Evolutionary conservation across 257 asterid species (phyloP), one percentile per base, ranked within the genome.

Genomic region (Nicotiana sylvestris): DNA sequence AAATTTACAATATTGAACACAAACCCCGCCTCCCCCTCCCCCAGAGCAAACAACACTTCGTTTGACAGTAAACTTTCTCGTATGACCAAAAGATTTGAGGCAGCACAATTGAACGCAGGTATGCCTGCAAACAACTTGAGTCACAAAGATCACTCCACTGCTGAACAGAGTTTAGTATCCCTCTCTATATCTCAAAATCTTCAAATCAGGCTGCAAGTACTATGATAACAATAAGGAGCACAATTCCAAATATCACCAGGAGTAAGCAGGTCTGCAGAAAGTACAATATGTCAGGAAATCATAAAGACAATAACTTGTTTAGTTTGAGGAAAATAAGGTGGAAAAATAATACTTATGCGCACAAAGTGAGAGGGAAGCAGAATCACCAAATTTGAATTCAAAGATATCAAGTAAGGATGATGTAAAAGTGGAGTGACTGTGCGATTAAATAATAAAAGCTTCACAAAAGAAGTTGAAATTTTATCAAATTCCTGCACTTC

Each of bases 171-270:
- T 16, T 57, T 56, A 25, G 72, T 57, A 29, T 82, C 56, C 82
- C 81, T n/a, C 0, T n/a, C 27, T 46, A 21, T 53, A 60, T 78
- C 25, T 53, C 58, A 25, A 33, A 77, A 83, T 49, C 74, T 53
- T 64, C 81, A 33, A 55, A 61, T 90, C 88, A 93, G 60, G 96
- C 93, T 56, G 88, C 95, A 12, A 93, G 92, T 74, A 95, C 89
- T 70, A 95, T 86, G 69, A 94, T 82, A 89, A 94, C 88, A 77
- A 94, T 94, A 86, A 93, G 97, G 86, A 94, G 89, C 86, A 91
- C 91, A 32, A 94, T 91, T 81, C 95, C 97, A 16, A 94, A 94
- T 35, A 94, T 94, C 83, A 94, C 97, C 62, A 94, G 91, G 72
- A 94, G 92, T 65, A 94, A 88, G 91, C 98, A 94, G 67, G 94